Conservation (phyloP, 345 rosid genomes). For the Brassica nigra region DNA sequence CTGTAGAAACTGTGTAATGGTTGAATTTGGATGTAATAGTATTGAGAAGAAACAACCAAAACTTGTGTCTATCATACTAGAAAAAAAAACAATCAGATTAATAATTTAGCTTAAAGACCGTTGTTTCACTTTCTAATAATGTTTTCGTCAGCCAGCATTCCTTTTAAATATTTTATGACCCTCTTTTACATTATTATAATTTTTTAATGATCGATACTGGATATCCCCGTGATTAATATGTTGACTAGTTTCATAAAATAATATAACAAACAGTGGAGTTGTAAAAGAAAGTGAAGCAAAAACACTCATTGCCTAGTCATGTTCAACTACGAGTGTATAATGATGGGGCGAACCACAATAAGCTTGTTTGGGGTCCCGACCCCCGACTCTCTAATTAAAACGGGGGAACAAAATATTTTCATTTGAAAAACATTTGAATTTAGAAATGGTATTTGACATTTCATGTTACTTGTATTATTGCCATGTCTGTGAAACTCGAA, state of each 20-base stretch:
- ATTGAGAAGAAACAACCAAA: background rate
- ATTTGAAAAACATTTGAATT: background rate
- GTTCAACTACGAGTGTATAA: slow-evolving; percentile 41
- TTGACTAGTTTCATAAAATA: slow-evolving; percentile 35
- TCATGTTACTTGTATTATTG: slow-evolving; percentile 18
- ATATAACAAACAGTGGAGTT: background rate
- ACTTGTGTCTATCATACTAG: background rate
- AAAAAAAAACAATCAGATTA: background rate
- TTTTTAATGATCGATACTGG: slow-evolving; percentile 8
- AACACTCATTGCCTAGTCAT: slow-evolving; percentile 42
- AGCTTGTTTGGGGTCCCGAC: slow-evolving; percentile 31
- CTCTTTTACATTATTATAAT: slow-evolving; percentile 11
- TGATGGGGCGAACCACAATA: slow-evolving; percentile 38
- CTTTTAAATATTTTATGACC: background rate
- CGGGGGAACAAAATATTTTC: background rate
- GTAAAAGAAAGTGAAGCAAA: slow-evolving; percentile 8
- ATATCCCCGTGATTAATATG: slow-evolving; percentile 33
- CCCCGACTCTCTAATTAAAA: slow-evolving; percentile 10
- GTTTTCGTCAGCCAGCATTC: background rate
- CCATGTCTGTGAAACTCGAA: slow-evolving; percentile 13
- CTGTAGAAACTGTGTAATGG: background rate
- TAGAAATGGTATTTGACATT: slow-evolving; percentile 3
- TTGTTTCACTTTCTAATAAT: background rate
- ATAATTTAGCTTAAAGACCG: background rate
- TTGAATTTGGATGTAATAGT: background rate